Conservation (phyloP, 225 moss, liverwort and hornwort species). For the Antitrichia curtipendula region DNA sequence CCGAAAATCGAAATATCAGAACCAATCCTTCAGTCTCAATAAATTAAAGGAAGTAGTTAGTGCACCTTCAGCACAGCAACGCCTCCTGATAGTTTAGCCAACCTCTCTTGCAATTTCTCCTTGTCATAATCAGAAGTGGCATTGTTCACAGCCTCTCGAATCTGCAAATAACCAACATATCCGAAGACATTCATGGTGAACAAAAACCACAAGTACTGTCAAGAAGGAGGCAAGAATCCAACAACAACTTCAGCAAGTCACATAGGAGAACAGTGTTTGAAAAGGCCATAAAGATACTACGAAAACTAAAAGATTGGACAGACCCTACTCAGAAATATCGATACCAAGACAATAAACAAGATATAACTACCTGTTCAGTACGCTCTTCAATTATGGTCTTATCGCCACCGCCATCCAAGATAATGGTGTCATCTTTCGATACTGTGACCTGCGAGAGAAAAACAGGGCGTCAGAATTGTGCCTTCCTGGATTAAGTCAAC, state of each 20-base stretch:
- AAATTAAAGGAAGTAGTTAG: neutral
- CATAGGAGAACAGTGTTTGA: too few species aligned
- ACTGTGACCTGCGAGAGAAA: slow-evolving; percentile 26
- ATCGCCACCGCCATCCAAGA: slow-evolving; percentile 81
- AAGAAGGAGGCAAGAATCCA: neutral
- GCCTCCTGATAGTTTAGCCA: slow-evolving; percentile 94
- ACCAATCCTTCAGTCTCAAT: neutral
- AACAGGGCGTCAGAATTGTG: neutral
- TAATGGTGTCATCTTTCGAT: slow-evolving; percentile 86
- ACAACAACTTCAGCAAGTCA: neutral
- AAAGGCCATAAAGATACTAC: neutral
- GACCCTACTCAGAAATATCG: too few species aligned
- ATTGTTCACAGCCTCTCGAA: slow-evolving; percentile 65
- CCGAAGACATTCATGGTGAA: neutral
- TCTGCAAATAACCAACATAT: slow-evolving; percentile 6
- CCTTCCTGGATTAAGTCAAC: neutral
- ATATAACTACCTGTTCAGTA: slow-evolving; percentile 45
- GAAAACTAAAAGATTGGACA: neutral
- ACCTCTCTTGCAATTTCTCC: slow-evolving; percentile 85
- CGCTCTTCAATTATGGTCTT: slow-evolving; percentile 81
- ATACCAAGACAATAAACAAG: neutral
- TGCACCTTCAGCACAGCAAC: slow-evolving; percentile 90
- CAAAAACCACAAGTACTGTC: neutral
- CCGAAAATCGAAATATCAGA: neutral
- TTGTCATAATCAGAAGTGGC: slow-evolving; percentile 95